phyloP scores from a whole-genome alignment of 2,329 filamentous ascomycete genomes.

The Trichoderma endophyticum region DNA sequence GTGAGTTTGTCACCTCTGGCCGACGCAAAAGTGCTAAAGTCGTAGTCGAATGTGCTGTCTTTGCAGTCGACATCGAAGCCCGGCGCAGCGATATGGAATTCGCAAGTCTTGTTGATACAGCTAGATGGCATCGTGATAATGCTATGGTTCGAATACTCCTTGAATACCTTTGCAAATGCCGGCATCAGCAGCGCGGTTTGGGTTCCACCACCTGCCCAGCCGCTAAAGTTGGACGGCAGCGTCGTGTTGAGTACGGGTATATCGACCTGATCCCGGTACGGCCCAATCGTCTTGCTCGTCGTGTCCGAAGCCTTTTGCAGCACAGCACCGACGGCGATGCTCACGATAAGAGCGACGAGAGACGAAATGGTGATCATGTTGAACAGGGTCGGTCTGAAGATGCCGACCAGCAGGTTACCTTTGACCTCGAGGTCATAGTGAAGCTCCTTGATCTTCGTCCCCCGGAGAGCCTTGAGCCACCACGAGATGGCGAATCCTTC shows the following conservation, averaged over 20 bases:
- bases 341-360: neutral
- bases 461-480: constrained; percentile 12
- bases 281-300: constrained; percentile 2
- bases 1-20: neutral
- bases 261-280: neutral
- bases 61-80: constrained; percentile 7
- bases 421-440: constrained; percentile 14
- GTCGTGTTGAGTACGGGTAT: constrained; percentile 5
- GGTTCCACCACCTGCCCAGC: constrained; percentile 3
- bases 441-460: constrained; percentile 8
- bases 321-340: neutral
- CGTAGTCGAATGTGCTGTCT: neutral
- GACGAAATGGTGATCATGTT: neutral
- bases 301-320: constrained; percentile 8
- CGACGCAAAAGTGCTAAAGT: neutral
- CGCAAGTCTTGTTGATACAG: neutral
- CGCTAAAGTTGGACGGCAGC: constrained; percentile 7
- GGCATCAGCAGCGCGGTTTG: constrained; percentile 9
- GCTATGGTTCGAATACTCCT: constrained; percentile 7
- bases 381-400: neutral
- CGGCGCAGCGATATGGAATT: neutral
- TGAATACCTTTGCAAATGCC: neutral
- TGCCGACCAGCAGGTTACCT: neutral
- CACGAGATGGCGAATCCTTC: constrained; percentile 8
- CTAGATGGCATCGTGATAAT: neutral